phyloP scores from a whole-genome alignment of 306 rosid species.

The Sophora flavescens region DNA sequence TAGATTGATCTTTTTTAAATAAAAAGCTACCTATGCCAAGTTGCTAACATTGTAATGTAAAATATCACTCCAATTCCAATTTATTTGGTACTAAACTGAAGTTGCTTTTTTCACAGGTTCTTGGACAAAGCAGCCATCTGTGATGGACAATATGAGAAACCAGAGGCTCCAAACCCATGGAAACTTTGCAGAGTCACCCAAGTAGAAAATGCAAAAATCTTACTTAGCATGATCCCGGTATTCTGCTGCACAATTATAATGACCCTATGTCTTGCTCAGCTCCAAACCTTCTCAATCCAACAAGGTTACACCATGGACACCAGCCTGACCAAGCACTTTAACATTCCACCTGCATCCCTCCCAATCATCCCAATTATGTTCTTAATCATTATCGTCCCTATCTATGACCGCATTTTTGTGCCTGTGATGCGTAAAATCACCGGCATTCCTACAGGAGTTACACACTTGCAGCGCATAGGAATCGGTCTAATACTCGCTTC shows the following conservation, averaged over 20 bases:
- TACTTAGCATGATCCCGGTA: constrained; percentile 75
- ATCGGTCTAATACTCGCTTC: constrained; percentile 83
- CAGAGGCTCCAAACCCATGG: constrained; percentile 66
- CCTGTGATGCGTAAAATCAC: constrained; percentile 70
- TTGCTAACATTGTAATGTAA: neutral
- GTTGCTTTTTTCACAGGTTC: constrained; percentile 57
- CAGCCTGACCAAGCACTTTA: constrained; percentile 60
- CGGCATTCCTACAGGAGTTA: constrained; percentile 77
- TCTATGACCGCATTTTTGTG: constrained; percentile 73
- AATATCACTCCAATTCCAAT: constrained; percentile 13
- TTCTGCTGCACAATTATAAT: constrained; percentile 87
- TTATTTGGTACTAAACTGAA: constrained; percentile 19
- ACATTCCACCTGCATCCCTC: constrained; percentile 90
- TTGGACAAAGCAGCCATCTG: constrained; percentile 90
- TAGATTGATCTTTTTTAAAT: neutral
- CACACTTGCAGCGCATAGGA: constrained; percentile 83
- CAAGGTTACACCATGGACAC: constrained; percentile 87
- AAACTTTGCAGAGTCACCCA: constrained; percentile 87
- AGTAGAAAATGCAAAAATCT: constrained; percentile 91
- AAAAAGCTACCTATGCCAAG: neutral
- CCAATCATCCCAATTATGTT: constrained; percentile 79
- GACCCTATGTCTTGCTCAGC: constrained; percentile 98
- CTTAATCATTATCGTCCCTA: constrained; percentile 68
- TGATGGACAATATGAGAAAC: constrained; percentile 41
- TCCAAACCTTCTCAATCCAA: constrained; percentile 89